These are phyloP conservation scores for Telopea speciosissima DNA, from an alignment of 177 flowering plant genomes.

Conservation along the genomic window DNA sequence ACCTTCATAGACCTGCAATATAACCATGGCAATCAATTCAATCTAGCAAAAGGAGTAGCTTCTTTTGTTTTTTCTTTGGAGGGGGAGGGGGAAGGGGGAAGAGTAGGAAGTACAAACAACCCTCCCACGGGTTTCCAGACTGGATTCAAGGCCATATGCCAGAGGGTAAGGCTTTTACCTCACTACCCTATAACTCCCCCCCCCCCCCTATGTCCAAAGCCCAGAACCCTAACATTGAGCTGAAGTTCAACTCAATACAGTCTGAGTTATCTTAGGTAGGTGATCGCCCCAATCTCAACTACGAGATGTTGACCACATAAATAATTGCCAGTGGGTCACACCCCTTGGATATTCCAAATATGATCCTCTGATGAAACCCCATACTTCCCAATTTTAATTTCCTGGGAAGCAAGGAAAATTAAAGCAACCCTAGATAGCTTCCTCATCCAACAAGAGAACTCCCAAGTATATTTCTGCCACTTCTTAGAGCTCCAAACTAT, in stretches of 20 bases:
- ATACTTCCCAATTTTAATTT: neutral
- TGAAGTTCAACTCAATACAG: neutral
- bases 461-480: too few relatives aligned
- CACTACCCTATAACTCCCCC: too few relatives aligned
- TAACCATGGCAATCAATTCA: neutral
- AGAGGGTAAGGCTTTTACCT: neutral
- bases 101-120: neutral
- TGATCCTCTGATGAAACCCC: neutral
- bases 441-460: neutral
- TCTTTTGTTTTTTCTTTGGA: too few relatives aligned
- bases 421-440: neutral
- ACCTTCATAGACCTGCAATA: slow-evolving; percentile 65
- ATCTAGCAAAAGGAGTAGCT: too few relatives aligned
- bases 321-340: too few relatives aligned
- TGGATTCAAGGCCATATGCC: neutral
- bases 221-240: neutral
- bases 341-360: neutral
- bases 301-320: neutral
- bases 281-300: neutral
- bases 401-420: neutral
- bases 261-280: neutral
- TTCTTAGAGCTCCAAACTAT: neutral
- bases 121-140: too few relatives aligned
- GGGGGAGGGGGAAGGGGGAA: too few relatives aligned
- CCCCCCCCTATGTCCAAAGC: neutral